Evolutionary conservation across 2,329 filamentous ascomycete species (phyloP).

Genomic region (Alternaria viburni): DNA sequence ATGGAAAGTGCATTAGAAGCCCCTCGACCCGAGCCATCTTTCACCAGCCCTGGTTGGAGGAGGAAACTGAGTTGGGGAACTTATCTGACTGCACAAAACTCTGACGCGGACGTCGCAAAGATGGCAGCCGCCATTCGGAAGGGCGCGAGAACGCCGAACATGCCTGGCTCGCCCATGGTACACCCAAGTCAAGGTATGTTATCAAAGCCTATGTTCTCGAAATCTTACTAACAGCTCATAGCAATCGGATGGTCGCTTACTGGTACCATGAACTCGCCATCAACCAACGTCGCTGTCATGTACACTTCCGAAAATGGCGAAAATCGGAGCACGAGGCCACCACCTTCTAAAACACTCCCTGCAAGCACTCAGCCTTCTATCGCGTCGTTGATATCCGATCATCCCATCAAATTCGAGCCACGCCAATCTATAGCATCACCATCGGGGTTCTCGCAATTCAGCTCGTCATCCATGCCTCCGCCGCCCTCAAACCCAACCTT

Average conservation of each 20-base stretch:
- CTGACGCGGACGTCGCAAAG: constrained; percentile 38
- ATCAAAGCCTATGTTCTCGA: too few species aligned
- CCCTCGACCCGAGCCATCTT: constrained; percentile 56
- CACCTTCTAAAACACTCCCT: constrained; percentile 25
- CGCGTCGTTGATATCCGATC: constrained; percentile 38
- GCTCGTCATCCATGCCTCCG: constrained; percentile 40
- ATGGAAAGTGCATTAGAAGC: constrained; percentile 72
- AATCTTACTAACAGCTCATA: constrained; percentile 32
- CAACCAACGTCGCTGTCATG: constrained; percentile 80
- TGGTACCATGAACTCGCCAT: constrained; percentile 84
- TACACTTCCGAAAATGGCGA: constrained; percentile 65
- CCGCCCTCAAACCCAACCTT: constrained; percentile 38
- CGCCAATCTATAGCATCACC: constrained; percentile 29
- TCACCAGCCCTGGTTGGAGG: constrained; percentile 60
- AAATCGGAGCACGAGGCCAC: constrained; percentile 28
- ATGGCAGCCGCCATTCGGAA: constrained; percentile 41
- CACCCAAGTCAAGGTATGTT: constrained; percentile 58
- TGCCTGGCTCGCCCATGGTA: constrained; percentile 55
- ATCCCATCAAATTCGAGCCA: constrained; percentile 36
- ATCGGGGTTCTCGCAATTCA: constrained; percentile 31
- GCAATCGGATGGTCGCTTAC: constrained; percentile 87
- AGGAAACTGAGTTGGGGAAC: constrained; percentile 54
- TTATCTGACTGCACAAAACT: constrained; percentile 45
- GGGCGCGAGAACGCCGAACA: constrained; percentile 35
- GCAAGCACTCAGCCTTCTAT: constrained; percentile 37